These are phyloP conservation scores for Hypoxylon trugodes DNA, from an alignment of 495 filamentous ascomycete genomes.

Conservation along the genomic window DNA sequence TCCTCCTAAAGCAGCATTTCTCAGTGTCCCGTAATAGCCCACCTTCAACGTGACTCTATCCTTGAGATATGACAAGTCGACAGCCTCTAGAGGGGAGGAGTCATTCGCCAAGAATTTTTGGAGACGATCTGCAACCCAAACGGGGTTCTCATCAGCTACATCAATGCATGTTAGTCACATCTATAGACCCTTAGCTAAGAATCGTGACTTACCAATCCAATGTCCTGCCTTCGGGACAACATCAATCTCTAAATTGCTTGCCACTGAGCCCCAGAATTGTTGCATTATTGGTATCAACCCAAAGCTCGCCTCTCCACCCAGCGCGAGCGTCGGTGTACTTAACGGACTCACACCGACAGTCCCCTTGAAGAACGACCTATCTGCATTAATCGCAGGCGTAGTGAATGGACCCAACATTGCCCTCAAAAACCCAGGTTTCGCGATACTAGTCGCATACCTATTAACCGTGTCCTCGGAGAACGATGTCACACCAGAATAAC, in stretches of 20 bases:
- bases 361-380: constrained; percentile 35
- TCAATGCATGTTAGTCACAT: background rate
- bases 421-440: constrained; percentile 42
- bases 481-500: constrained; percentile 39
- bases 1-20: constrained; percentile 19
- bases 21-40: constrained; percentile 19
- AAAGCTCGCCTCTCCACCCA: constrained; percentile 40
- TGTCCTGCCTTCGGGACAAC: constrained; percentile 40
- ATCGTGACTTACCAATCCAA: constrained; percentile 38
- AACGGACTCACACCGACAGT: constrained; percentile 16
- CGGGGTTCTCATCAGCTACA: constrained; percentile 41
- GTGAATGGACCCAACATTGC: constrained; percentile 39
- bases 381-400: constrained; percentile 13
- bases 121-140: constrained; percentile 34
- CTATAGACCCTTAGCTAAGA: background rate
- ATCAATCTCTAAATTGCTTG: constrained; percentile 33
- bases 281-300: background rate
- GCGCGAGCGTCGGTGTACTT: constrained; percentile 14
- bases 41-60: constrained; percentile 30
- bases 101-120: constrained; percentile 23
- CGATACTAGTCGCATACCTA: constrained; percentile 31
- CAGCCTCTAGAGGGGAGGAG: background rate
- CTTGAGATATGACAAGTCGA: background rate
- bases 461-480: constrained; percentile 34
- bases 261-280: constrained; percentile 9